Percentiles rank a stretch among this genome's conserved stretches.
Conservation (phyloP, 129 eudicot genomes). For the Arctium minus region DNA sequence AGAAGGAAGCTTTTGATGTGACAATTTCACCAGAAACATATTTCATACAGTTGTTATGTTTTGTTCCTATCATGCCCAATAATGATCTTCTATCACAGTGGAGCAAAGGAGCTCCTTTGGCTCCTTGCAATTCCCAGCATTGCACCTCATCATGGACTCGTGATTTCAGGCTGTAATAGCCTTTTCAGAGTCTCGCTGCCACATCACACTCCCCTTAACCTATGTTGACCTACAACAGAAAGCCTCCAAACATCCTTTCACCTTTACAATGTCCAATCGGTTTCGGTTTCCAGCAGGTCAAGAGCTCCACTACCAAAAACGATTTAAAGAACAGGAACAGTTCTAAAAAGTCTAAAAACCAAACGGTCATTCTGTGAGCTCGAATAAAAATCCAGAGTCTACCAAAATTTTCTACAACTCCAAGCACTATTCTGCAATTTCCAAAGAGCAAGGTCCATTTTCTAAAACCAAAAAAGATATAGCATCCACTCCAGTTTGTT, state of each 20-base stretch:
- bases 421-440: neutral
- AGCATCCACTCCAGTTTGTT: neutral
- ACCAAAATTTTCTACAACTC: neutral
- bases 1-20: no score
- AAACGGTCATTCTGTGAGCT: neutral
- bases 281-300: no score
- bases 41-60: no score
- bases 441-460: neutral
- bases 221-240: neutral
- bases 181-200: neutral
- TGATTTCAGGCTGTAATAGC: neutral
- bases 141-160: neutral
- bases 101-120: no score
- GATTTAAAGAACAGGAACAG: neutral
- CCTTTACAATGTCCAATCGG: no score
- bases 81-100: no score
- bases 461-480: neutral
- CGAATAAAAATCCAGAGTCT: neutral
- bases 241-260: neutral
- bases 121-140: neutral
- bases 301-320: no score
- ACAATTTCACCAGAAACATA: no score
- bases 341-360: neutral
- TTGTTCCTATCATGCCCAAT: no score
- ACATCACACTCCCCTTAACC: neutral